Conservation (phyloP, 495 filamentous ascomycete species). For the Neurospora pannonica region DNA sequence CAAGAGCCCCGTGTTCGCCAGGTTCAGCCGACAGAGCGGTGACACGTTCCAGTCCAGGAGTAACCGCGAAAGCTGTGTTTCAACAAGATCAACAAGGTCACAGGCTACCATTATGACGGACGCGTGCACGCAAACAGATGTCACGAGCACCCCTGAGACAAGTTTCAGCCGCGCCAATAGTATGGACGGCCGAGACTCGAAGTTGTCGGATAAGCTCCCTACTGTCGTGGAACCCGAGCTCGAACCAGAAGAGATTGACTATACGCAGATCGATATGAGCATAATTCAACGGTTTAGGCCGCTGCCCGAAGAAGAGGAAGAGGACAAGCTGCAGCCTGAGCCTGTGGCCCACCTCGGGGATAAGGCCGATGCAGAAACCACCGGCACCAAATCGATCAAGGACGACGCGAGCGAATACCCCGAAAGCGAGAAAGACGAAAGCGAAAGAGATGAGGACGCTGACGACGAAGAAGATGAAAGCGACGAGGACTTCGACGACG, state of each 20-base stretch:
- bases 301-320: slow-evolving; percentile 13
- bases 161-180: slow-evolving; percentile 40
- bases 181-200: slow-evolving; percentile 30
- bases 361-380: not conserved
- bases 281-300: slow-evolving; percentile 27
- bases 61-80: slow-evolving; percentile 58
- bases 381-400: not conserved
- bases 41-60: slow-evolving; percentile 52
- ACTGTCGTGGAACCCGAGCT: slow-evolving; percentile 36
- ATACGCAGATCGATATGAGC: slow-evolving; percentile 44
- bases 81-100: slow-evolving; percentile 37
- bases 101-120: slow-evolving; percentile 54
- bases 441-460: slow-evolving; percentile 26
- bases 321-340: slow-evolving; percentile 8
- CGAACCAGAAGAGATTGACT: slow-evolving; percentile 42
- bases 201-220: slow-evolving; percentile 24
- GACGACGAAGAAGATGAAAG: slow-evolving; percentile 37
- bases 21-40: slow-evolving; percentile 58
- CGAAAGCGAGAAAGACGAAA: slow-evolving; percentile 10
- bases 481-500: slow-evolving; percentile 35
- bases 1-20: slow-evolving; percentile 63
- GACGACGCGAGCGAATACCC: not conserved
- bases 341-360: not conserved
- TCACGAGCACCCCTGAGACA: slow-evolving; percentile 40
- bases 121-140: slow-evolving; percentile 42